phyloP scores from a whole-genome alignment of 306 rosid species.

The Sicyos edulis region DNA sequence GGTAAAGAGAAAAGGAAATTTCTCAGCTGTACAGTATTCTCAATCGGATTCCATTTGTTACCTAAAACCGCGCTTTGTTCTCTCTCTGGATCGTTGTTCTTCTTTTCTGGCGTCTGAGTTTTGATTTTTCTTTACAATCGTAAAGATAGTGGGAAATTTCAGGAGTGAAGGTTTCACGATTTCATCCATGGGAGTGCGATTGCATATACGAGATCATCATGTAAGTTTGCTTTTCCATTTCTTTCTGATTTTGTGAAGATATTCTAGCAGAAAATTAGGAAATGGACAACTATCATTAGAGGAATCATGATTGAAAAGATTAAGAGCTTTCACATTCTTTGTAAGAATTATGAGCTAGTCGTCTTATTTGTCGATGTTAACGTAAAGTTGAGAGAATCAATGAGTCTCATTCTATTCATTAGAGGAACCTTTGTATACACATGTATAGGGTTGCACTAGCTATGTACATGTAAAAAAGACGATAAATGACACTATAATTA shows the following conservation, averaged over 20 bases:
- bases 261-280: not conserved
- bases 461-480: too few species aligned
- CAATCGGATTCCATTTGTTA: not conserved
- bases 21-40: not conserved
- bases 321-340: too few species aligned
- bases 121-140: too few species aligned
- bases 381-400: too few species aligned
- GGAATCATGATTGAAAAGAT: too few species aligned
- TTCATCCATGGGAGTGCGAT: slow-evolving; percentile 49
- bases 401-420: too few species aligned
- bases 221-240: slow-evolving; percentile 37
- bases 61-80: not conserved
- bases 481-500: too few species aligned
- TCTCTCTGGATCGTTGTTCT: not conserved
- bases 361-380: too few species aligned
- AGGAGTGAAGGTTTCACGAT: slow-evolving; percentile 33
- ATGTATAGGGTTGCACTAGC: too few species aligned
- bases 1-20: not conserved
- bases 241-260: not conserved
- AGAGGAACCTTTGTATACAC: too few species aligned
- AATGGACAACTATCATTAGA: too few species aligned
- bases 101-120: not conserved
- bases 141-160: not conserved
- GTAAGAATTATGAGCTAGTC: too few species aligned
- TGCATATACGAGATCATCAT: slow-evolving; percentile 46